Percentiles rank a stretch among this genome's conserved stretches.
These are phyloP conservation scores for Lotmaria passim DNA, from an alignment of 208 protist genomes.

Conservation along the genomic window DNA sequence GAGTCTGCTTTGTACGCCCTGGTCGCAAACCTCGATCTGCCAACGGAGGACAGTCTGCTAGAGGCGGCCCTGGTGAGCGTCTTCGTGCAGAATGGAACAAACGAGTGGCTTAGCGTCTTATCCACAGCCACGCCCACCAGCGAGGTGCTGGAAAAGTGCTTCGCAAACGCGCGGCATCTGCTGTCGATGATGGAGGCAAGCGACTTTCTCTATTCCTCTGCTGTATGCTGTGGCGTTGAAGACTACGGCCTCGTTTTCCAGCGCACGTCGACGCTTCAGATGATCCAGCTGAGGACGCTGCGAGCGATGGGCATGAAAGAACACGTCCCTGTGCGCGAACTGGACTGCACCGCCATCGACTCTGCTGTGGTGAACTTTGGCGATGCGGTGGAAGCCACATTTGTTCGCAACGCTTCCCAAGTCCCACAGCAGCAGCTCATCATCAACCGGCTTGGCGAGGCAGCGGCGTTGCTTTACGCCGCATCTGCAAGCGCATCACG, in stretches of 20 bases:
- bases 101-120: conserved; percentile 62
- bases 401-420: conserved; percentile 75
- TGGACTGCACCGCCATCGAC: conserved; percentile 75
- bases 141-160: conserved; percentile 55
- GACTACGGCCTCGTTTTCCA: conserved; percentile 88
- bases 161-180: conserved; percentile 48
- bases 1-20: conserved; percentile 85
- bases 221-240: conserved; percentile 84
- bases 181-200: conserved; percentile 69
- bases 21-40: conserved; percentile 80
- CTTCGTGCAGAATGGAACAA: conserved; percentile 65
- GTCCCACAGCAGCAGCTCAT: conserved; percentile 78
- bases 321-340: conserved; percentile 68
- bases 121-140: conserved; percentile 62
- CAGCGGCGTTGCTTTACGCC: conserved; percentile 77
- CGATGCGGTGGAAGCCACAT: conserved; percentile 78
- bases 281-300: conserved; percentile 70
- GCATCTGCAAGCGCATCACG: conserved; percentile 83
- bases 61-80: conserved; percentile 70
- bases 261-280: conserved; percentile 82
- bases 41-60: conserved; percentile 81
- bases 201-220: conserved; percentile 80
- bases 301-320: conserved; percentile 70
- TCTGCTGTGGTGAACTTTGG: conserved; percentile 82
- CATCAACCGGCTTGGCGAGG: conserved; percentile 84